phyloP scores from a whole-genome alignment of 306 rosid species.

The Castanopsis chinensis region DNA sequence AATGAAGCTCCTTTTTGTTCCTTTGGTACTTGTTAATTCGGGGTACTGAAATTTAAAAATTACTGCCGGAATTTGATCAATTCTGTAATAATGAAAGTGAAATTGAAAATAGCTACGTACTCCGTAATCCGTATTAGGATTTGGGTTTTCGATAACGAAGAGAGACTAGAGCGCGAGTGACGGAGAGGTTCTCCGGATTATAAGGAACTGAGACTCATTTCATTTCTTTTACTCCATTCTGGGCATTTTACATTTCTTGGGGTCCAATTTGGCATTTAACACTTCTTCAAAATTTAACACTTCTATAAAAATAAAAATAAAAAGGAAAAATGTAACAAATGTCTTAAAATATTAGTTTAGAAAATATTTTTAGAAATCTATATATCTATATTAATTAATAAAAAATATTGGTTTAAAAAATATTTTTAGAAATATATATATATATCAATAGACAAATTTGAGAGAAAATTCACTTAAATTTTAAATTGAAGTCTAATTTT shows the following conservation, averaged over 20 bases:
- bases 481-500: too few relatives aligned
- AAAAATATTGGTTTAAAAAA: too few relatives aligned
- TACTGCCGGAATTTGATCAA: neutral
- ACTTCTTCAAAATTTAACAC: too few relatives aligned
- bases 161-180: neutral
- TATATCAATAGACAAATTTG: too few relatives aligned
- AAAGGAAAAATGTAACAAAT: too few relatives aligned
- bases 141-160: neutral
- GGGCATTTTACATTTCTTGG: neutral
- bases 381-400: too few relatives aligned
- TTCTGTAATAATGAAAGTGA: neutral
- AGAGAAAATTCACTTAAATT: too few relatives aligned
- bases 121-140: too few relatives aligned
- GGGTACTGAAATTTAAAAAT: neutral
- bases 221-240: neutral
- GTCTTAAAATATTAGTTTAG: too few relatives aligned
- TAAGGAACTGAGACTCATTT: neutral
- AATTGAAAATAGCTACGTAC: neutral
- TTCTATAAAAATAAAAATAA: too few relatives aligned
- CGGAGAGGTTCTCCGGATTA: neutral
- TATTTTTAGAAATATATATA: too few relatives aligned
- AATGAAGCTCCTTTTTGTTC: neutral
- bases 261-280: neutral
- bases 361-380: too few relatives aligned
- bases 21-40: neutral